Base-by-base conservation (phyloP, 2,329 filamentous ascomycete species). In the Septoria petroselini region DNA sequence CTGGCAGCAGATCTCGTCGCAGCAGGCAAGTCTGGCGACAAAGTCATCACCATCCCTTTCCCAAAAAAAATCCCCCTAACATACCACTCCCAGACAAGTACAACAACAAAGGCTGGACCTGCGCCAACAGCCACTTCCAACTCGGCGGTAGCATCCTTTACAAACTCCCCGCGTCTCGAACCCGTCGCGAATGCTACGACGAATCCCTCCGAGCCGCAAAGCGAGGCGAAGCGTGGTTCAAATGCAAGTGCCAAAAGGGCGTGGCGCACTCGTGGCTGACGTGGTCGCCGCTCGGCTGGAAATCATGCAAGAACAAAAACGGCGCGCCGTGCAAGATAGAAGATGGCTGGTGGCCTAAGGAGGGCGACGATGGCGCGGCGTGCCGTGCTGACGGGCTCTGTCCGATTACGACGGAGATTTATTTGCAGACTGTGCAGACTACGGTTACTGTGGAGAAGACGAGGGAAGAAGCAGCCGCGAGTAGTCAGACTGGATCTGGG, bases 321-420 rank as follows among this genome's bases (percentile, higher is more conserved):
- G 40, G 40, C 29, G 40, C 14, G 14, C 40, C 40, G 40, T 42
- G 40, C 19, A 25, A 42, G 18, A 15, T 33, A 17, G 40, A 30
- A 8, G 40, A 42, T 19, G 40, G 40, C 2, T 25, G 29, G 6
- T 42, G 29, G 14, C 4, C n/a, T 14, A 27, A 27, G 23, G 23
- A 27, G 23, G 25, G 14, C n/a, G 40, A 42, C 21, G 40, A 27
- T 3, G 40, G 40, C 30, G 40, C 40, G 19, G 40, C 40, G 9
- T 42, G 40, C 31, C 40, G 40, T 15, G 27, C 27, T 25, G 40
- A 42, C 17, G 40, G 40, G 27, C 31, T 31, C 11, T 42, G 40
- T 33, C 21, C 14, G 14, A 29, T 17, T 33, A 29, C 17, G 17
- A 8, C 15, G 7, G 40, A 42, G 27, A 17, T n/a, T 42, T 8